Evolutionary conservation across 352 stramenopile genomes (phyloP).

Genomic region (Thraustochytrium sp.): DNA sequence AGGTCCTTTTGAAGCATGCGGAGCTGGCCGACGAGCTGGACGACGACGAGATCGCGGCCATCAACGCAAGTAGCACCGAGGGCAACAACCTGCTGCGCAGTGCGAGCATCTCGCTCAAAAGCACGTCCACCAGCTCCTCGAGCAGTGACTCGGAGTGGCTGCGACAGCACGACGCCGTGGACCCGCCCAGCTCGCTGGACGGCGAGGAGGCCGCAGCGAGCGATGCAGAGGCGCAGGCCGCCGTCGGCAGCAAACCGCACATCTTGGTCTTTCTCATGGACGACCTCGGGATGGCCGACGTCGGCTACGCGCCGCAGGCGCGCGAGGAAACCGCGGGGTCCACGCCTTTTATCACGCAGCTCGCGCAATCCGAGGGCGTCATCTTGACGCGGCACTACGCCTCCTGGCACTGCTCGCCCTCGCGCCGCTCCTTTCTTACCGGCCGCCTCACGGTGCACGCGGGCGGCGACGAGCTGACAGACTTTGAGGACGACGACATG

Average conservation of each 20-base stretch:
- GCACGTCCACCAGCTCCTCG: too few species aligned
- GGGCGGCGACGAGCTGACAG: constrained; percentile 27
- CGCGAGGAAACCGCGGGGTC: neutral
- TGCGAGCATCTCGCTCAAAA: too few species aligned
- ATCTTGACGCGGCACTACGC: constrained; percentile 41
- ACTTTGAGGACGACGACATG: constrained; percentile 40
- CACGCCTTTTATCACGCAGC: constrained; percentile 20
- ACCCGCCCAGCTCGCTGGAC: neutral
- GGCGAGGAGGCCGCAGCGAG: neutral
- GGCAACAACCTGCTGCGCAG: too few species aligned
- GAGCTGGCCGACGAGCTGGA: too few species aligned
- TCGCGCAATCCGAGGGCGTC: constrained; percentile 14
- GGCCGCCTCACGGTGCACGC: neutral
- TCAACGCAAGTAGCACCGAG: too few species aligned
- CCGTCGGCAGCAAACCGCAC: constrained; percentile 6
- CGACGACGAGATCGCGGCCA: too few species aligned
- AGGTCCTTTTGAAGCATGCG: too few species aligned
- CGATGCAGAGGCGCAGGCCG: neutral
- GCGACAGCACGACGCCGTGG: neutral
- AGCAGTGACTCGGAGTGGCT: neutral
- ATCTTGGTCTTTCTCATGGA: constrained; percentile 45
- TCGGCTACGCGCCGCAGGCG: neutral
- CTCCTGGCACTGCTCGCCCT: constrained; percentile 37
- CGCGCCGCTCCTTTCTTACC: constrained; percentile 22
- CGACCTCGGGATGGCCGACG: constrained; percentile 30